Evolutionary conservation across 495 filamentous ascomycete genomes (phyloP), one percentile per base, ranked within the genome.

Genomic region (Podospora didyma): DNA sequence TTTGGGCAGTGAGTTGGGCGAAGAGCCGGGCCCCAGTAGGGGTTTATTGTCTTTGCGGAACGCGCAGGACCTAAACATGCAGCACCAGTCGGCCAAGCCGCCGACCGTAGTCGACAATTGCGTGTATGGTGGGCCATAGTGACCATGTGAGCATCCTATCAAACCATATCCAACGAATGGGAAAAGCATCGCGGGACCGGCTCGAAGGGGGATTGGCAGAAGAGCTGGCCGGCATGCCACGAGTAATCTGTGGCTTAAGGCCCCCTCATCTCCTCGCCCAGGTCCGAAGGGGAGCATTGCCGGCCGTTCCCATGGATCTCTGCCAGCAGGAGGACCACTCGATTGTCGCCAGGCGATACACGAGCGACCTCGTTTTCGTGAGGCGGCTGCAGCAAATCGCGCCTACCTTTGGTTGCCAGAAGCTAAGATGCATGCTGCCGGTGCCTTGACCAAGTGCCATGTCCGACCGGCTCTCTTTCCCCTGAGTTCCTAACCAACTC

Each of bases 11-110:
- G 52, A 54, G 22, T 34, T 54, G 52, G 52, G 52, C 42, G 24
- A 54, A 54, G 24, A 46, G 52, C 34, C 44, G 26, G 26, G 26
- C 26, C n/a, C n/a, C 39, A 42, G 14, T 42, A 14, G 14, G 12
- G 39, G 14, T 48, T 44, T 39, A 46, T 21, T 46, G 28, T 21
- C 20, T 23, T 23, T 54, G 52, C 41, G 37, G 23, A 53, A 53
- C 41, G 21, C 26, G 52, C 51, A 54, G 51, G 39, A 54, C 24
- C 26, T 42, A 14, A 37, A 46, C 34, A 50, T 57, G 54, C 54
- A 50, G 35, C 46, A 31, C n/a, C 39, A 42, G 20, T 57, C 47
- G 54, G 54, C 34, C 54, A 51, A 57, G 46, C 54, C 46, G 54
- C 35, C 20, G 26, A 20, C 44, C 31, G 26, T 49, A 39, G 53